Evolutionary conservation across 495 filamentous ascomycete genomes (phyloP).

Genomic region (Neurospora tetrasperma): DNA sequence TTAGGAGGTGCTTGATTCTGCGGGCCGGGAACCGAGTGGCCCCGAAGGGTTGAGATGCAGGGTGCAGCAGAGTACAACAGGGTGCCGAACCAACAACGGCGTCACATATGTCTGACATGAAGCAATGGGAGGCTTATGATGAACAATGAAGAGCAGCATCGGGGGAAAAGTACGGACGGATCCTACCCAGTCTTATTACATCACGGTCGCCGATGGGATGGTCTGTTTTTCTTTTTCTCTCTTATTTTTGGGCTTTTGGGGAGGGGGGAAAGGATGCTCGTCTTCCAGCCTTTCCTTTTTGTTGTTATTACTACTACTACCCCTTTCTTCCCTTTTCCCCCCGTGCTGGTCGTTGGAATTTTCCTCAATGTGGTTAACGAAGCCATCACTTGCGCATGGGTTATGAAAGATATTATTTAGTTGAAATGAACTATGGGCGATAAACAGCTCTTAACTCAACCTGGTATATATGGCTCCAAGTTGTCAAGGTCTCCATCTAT

Average conservation of each 20-base stretch:
- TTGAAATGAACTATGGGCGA: constrained; percentile 17
- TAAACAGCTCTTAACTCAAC: not conserved
- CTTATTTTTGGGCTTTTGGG: constrained; percentile 14
- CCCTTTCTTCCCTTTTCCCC: constrained; percentile 22
- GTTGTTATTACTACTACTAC: constrained; percentile 1
- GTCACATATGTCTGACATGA: constrained; percentile 35
- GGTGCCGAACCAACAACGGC: constrained; percentile 36
- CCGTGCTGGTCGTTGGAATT: constrained; percentile 17
- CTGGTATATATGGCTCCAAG: not conserved
- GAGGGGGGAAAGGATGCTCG: not conserved
- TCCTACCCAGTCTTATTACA: constrained; percentile 27
- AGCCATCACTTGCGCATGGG: constrained; percentile 15
- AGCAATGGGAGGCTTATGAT: constrained; percentile 18
- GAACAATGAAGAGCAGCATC: constrained; percentile 17
- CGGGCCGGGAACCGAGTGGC: constrained; percentile 19
- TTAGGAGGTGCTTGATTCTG: constrained; percentile 34
- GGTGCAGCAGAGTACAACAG: constrained; percentile 6
- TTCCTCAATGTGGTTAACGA: constrained; percentile 10
- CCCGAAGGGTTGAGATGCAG: constrained; percentile 10
- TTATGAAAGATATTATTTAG: constrained; percentile 20
- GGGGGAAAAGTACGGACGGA: constrained; percentile 18
- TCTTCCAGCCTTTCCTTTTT: constrained; percentile 1
- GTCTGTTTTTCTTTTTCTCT: constrained; percentile 19
- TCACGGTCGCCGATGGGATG: constrained; percentile 17
- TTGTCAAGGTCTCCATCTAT: not conserved